Base-by-base conservation (phyloP, 805 yeast genomes). In the Kodamaea kaohsiungensis region DNA sequence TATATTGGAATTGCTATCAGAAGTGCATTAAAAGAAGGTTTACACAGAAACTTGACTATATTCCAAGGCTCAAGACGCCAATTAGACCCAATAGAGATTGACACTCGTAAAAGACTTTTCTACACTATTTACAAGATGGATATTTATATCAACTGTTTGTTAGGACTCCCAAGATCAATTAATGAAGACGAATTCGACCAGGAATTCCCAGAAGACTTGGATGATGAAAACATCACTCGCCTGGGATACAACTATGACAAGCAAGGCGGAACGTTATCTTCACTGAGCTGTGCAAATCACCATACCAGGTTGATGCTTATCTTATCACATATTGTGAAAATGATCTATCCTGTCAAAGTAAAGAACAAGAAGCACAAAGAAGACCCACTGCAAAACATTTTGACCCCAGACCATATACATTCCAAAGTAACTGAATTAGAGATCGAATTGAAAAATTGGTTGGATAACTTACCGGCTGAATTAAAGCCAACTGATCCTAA, bases 71-170 rank as follows among this genome's bases (percentile, higher is more conserved):
- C 84, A 43, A 77, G 83, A 59, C 54, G 77, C 19, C 84, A 85
- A 60, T 75, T 80, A 48, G 87, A 87, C 60, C 92, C 92, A 0
- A 85, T 91, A 35, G 96, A 89, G 65, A 75, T 85, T 39, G 97
- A 92, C 64, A 87, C 89, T 1, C 77, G 96, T 56, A 91, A 91
- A 68, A 77, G 97, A 55, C 71, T 92, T 43, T 91, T 91, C 67
- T 91, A 93, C 89, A 87, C 97, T 1, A 86, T 91, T 57, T 88
- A 89, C 67, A 91, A 91, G 67, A 88, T 91, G 87, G 97, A 92
- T 65, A 84, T 90, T 45, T 91, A 92, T 66, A 89, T 91, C 62
- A 89, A 89, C 66, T 88, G 96, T 7, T 85, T 91, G 73, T 67
- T 92, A 59, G 97, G 97, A 1, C 75, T 91, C 49, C 98, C 98